Base-by-base conservation (phyloP, 2,329 filamentous ascomycete genomes). In the Penicillium sp. region DNA sequence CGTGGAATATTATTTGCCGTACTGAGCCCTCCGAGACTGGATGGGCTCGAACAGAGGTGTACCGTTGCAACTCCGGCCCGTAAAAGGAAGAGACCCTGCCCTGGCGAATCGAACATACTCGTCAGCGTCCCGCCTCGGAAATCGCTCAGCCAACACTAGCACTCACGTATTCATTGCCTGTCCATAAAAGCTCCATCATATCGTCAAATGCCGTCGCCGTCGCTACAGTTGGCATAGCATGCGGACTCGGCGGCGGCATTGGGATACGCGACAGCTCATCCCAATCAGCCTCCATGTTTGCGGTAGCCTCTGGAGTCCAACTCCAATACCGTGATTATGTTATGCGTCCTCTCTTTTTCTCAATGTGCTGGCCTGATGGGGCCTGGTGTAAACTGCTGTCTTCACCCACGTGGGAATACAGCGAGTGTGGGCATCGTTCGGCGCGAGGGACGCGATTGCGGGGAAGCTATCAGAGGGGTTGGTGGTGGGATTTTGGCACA, bases 31-130 rank as follows among this genome's bases (percentile, higher is more conserved):
- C 90, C 62, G 84, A 76, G 6, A 83, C 79, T 1, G 82, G 79
- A 73, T 96, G 92, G 42, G 89, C 90, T 72, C 89, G 88, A 75
- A 94, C 93, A 38, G 93, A 96, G 5, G 93, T 96, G 75, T 99
- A 97, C 70, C 86, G 85, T 70, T 93, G 89, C 48, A 97, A 82
- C 60, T 96, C 91, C 53, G 86, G 85, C 53, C 91, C 89, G 75
- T 91, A 91, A 76, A 96, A 97, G 12, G 93, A 96, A 44, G 87
- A 89, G 48, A 97, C 86, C 64, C 92, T 87, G 61, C 94, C 94
- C 91, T 96, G 66, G 31, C 35, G n/a, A 55, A 35, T 59, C 33
- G 59, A 64, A 39, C 48, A 45, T 21, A 47, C 44, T 41, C 47
- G 45, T 70, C 39, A 70, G 61, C 49, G 53, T 59, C 12, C n/a